phyloP scores from a whole-genome alignment of 2,329 filamentous ascomycete species.

The Penicillium sp. region DNA sequence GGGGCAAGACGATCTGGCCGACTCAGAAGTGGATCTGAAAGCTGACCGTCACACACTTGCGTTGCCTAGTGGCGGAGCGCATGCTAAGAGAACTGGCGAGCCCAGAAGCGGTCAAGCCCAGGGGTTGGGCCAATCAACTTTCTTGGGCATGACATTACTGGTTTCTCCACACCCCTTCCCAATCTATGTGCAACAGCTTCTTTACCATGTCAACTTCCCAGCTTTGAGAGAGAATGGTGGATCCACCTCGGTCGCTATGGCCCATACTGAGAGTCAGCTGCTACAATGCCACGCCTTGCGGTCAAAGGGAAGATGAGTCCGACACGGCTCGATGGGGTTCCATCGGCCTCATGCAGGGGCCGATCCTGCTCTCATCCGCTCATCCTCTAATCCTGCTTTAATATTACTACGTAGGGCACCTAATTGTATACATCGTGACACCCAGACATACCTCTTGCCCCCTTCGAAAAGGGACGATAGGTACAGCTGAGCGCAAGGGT shows the following conservation, averaged over 20 bases:
- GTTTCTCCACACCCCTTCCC: background rate
- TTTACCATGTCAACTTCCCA: background rate
- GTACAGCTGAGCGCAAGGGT: slow-evolving; percentile 13
- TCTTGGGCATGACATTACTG: background rate
- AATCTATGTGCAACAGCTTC: slow-evolving; percentile 5
- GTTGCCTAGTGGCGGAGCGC: slow-evolving; percentile 1
- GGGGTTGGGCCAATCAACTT: slow-evolving; percentile 3
- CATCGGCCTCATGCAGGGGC: slow-evolving; percentile 17
- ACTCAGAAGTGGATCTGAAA: background rate
- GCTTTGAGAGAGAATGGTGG: background rate
- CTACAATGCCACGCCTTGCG: background rate
- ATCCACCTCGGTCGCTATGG: background rate
- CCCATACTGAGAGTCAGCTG: background rate
- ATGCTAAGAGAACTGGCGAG: background rate
- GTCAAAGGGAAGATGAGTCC: background rate
- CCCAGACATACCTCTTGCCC: slow-evolving; percentile 11
- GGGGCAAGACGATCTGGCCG: slow-evolving; percentile 11
- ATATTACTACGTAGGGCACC: background rate
- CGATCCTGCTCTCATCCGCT: slow-evolving; percentile 13
- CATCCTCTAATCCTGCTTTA: background rate
- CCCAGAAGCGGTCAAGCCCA: slow-evolving; percentile 14
- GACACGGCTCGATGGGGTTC: background rate
- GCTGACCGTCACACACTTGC: slow-evolving; percentile 5
- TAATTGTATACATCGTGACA: slow-evolving; percentile 10
- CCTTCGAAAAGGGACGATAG: slow-evolving; percentile 10